Base-by-base conservation (phyloP, 495 filamentous ascomycete species). In the Xylaria telfairii region DNA sequence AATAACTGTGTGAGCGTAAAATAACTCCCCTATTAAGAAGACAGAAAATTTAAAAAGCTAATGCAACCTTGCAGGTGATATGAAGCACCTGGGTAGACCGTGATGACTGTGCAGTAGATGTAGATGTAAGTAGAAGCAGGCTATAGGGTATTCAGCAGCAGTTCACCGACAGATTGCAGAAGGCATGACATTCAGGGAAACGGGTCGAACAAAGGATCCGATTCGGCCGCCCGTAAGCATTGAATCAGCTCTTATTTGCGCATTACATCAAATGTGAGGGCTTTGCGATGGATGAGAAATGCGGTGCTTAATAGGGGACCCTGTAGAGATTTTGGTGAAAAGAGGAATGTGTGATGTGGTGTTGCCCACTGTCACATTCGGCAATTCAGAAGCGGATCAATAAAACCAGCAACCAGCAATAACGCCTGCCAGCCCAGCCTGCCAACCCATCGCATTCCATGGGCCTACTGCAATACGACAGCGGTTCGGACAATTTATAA, bases 401-500 rank as follows among this genome's bases (percentile, higher is more conserved):
- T 65, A 51, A 41, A 59, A 34, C 56, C 56, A 59, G 56, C 56
- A 51, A 37, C 30, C 46, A 65, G 62, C 42, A 34, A 65, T 34
- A 57, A 28, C 19, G 39, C 66, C 26, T 39, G 34, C 26, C 41
- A 28, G 47, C 41, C 21, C 21, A 51, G 26, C 51, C 26, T 54
- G 51, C 51, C 51, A 54, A 30, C 13, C 28, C 32, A 37, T 13
- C n/a, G n/a, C n/a, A n/a, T n/a, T n/a, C n/a, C n/a, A n/a, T n/a
- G n/a, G 32, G 56, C 24, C 32, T 59, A 51, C 67, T 63, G 67
- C 67, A 63, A 63, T 69, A 24, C 67, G 59, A 69, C 67, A 24
- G 26, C 57, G 57, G 67, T 51, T 69, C 67, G 67, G 67, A 68
- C 53, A 63, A 69, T 60, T 69, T 59, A 28, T 34, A 59, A 61